Conservation (phyloP, 306 rosid species). For the Sophora flavescens region DNA sequence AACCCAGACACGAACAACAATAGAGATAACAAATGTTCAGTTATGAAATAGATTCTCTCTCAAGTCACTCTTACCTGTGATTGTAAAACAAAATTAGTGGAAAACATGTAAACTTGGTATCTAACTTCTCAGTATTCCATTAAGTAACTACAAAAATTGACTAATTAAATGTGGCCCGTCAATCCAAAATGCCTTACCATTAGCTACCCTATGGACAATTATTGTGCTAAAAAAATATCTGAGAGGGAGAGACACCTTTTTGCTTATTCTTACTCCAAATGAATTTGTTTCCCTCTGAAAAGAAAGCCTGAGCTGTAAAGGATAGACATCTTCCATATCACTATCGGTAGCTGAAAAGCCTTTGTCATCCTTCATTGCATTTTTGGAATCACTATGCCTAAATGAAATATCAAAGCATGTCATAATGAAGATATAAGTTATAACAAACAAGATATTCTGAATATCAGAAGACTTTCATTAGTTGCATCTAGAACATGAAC, state of each 20-base stretch:
- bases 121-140: slow-evolving; percentile 28
- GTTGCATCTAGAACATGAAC: no score
- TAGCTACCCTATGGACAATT: slow-evolving; percentile 39
- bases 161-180: slow-evolving; percentile 22
- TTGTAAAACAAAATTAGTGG: slow-evolving; percentile 31
- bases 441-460: no score
- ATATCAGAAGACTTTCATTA: no score
- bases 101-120: slow-evolving; percentile 15
- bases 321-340: slow-evolving; percentile 90
- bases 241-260: slow-evolving; percentile 67
- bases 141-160: slow-evolving; percentile 30
- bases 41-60: slow-evolving; percentile 1
- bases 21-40: slow-evolving; percentile 7
- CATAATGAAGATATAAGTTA: no score
- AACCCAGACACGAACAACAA: slow-evolving; percentile 12
- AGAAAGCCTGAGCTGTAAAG: slow-evolving; percentile 90
- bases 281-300: slow-evolving; percentile 74
- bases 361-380: slow-evolving; percentile 65
- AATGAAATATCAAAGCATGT: slow-evolving; percentile 44
- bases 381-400: slow-evolving; percentile 91
- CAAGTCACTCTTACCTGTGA: slow-evolving; percentile 4
- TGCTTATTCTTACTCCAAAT: slow-evolving; percentile 88
- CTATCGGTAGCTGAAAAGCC: slow-evolving; percentile 78
- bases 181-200: slow-evolving; percentile 31
- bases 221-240: slow-evolving; percentile 18